Evolutionary conservation across 2,329 filamentous ascomycete species (phyloP).

Genomic region (Aspergillus quadricinctus): DNA sequence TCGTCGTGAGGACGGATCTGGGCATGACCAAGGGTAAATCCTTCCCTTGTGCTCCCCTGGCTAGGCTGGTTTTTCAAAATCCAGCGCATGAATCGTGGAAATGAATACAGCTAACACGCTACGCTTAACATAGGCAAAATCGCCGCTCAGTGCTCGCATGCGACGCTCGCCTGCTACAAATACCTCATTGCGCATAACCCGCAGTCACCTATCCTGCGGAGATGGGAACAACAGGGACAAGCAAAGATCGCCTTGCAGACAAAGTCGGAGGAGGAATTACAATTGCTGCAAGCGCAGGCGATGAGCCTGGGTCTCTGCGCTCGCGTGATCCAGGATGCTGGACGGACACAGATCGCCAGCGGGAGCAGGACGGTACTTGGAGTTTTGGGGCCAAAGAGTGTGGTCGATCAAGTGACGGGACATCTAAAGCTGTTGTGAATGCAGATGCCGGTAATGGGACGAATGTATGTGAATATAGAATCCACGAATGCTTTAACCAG

Average conservation of each 20-base stretch:
- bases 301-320: conserved; percentile 80
- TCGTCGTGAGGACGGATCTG: conserved; percentile 88
- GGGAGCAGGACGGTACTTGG: conserved; percentile 91
- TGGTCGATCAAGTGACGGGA: conserved; percentile 82
- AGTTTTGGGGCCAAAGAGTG: conserved; percentile 73
- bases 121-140: conserved; percentile 71
- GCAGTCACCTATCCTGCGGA: conserved; percentile 60
- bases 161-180: conserved; percentile 98
- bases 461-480: conserved; percentile 10
- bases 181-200: conserved; percentile 57
- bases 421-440: conserved; percentile 73
- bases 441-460: not conserved
- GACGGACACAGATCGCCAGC: conserved; percentile 90
- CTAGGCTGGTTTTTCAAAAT: not conserved
- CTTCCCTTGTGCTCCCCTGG: conserved; percentile 1
- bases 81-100: not conserved
- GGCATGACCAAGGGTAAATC: conserved; percentile 91
- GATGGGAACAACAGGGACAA: conserved; percentile 84
- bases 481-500: conserved; percentile 1
- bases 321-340: conserved; percentile 90
- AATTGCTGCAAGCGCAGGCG: conserved; percentile 75
- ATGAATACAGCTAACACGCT: not conserved
- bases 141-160: conserved; percentile 89
- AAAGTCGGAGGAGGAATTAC: conserved; percentile 74
- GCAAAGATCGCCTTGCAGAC: conserved; percentile 90